Percentiles rank a stretch among this genome's conserved stretches.
These are phyloP conservation scores for Cryptococcus sp. DNA, from an alignment of 1,284 basidiomycete genomes.

Conservation along the genomic window DNA sequence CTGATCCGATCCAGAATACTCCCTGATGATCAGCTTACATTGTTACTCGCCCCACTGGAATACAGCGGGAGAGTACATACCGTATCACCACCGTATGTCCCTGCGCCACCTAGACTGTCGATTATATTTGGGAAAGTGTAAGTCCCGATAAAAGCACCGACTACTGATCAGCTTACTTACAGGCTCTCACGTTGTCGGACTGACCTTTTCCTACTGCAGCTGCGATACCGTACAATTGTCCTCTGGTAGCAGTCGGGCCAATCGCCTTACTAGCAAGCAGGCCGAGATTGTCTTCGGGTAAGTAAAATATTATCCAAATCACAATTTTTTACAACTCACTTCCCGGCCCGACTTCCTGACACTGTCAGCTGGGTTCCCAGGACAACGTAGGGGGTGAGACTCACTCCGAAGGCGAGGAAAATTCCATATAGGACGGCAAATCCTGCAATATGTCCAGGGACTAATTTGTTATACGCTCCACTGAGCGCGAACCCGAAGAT, in stretches of 20 bases:
- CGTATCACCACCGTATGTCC: constrained; percentile 40
- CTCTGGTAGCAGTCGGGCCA: constrained; percentile 77
- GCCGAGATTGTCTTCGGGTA: constrained; percentile 61
- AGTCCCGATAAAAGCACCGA: constrained; percentile 69
- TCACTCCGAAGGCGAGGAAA: constrained; percentile 79
- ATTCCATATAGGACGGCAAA: constrained; percentile 87
- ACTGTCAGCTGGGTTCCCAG: not conserved
- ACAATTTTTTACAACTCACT: constrained; percentile 12
- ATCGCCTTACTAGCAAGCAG: constrained; percentile 70
- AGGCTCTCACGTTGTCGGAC: not conserved
- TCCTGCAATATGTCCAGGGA: constrained; percentile 61
- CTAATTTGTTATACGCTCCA: constrained; percentile 60
- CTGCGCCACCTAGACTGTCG: constrained; percentile 5
- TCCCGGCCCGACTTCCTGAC: constrained; percentile 25
- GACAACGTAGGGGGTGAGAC: constrained; percentile 50
- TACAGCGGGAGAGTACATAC: constrained; percentile 11
- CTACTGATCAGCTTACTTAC: not conserved
- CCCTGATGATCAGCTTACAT: constrained; percentile 10
- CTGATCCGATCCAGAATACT: constrained; percentile 46
- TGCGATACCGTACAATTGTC: constrained; percentile 77
- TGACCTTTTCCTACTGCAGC: constrained; percentile 76
- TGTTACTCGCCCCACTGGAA: not conserved
- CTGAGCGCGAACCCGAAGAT: constrained; percentile 83
- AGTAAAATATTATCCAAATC: not conserved
- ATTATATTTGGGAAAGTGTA: constrained; percentile 65